These are phyloP conservation scores for Hypericum perforatum DNA, from an alignment of 345 rosid species.

Conservation along the genomic window DNA sequence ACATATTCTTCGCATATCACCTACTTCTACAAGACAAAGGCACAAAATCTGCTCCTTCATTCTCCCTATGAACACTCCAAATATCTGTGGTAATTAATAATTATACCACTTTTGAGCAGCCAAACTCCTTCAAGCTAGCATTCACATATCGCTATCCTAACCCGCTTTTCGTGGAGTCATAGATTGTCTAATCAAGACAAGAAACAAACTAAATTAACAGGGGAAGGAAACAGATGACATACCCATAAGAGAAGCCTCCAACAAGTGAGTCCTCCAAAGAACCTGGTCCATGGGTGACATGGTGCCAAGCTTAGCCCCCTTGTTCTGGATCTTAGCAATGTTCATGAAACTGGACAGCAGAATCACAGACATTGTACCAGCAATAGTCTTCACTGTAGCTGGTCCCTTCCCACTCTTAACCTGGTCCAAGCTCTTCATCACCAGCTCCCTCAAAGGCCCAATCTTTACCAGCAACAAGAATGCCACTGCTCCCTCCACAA, in stretches of 20 bases:
- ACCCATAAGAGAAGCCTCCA: constrained; percentile 95
- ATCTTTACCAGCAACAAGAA: constrained; percentile 66
- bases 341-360: constrained; percentile 72
- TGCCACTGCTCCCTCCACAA: constrained; percentile 62
- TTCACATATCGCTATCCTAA: too few relatives aligned
- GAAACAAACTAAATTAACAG: background rate
- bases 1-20: too few relatives aligned
- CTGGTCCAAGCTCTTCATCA: constrained; percentile 81
- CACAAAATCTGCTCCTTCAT: too few relatives aligned
- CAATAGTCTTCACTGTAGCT: constrained; percentile 90
- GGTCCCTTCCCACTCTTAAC: constrained; percentile 82
- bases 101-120: too few relatives aligned
- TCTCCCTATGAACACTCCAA: too few relatives aligned
- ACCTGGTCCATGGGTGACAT: constrained; percentile 99
- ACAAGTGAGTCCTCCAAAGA: constrained; percentile 94
- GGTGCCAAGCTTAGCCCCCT: constrained; percentile 93
- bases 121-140: too few relatives aligned
- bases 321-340: constrained; percentile 91
- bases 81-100: too few relatives aligned
- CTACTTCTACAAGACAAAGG: too few relatives aligned
- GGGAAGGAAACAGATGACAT: constrained; percentile 10
- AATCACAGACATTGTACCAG: constrained; percentile 81
- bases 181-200: background rate
- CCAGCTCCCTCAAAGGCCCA: constrained; percentile 87
- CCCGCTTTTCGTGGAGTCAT: background rate